Evolutionary conservation across 208 protist genomes (phyloP), one percentile per base, ranked within the genome.

Genomic region (Leishmania mexicana): DNA sequence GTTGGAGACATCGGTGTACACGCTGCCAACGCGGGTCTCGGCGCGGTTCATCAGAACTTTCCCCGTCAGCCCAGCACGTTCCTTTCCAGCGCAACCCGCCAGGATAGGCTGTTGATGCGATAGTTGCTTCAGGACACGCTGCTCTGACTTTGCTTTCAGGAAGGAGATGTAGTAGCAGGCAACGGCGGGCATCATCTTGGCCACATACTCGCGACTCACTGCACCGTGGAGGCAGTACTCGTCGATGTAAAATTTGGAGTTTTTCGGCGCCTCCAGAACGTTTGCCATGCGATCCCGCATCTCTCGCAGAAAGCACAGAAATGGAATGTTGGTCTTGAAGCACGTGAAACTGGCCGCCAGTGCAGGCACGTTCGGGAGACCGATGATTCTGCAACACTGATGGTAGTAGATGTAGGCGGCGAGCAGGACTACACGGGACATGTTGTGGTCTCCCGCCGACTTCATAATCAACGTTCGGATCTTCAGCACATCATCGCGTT

Each of bases 371-470:
- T 75, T 75, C 11, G 84, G 70, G 19, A 92, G 73, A 5, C 85
- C 85, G 57, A 88, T 89, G 11, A 88, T 40, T 17, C 84, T 64
- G 49, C 49, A 53, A 72, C 87, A 93, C 64, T 95, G 92, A 17
- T 89, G 64, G 49, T 87, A 72, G 76, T 92, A 94, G 10, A 88
- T 79, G 80, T 91, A 92, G 10, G 89, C 78, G 0, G 92, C 88
- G 42, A 92, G 84, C 54, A 94, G 79, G 75, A 90, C 83, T 40
- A 91, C 90, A 72, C 85, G 88, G 15, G 85, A 83, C 88, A 93
- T 90, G 81, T 95, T 93, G 83, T 94, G 92, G 74, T 95, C 92
- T 28, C 92, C 92, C 0, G 90, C 92, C 24, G 90, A 93, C 84
- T 93, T 93, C 31, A 86, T 89, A 64, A 95, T 88, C 76, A 94